Base-by-base conservation (phyloP, 495 filamentous ascomycete species). In the Tuber borchii region DNA sequence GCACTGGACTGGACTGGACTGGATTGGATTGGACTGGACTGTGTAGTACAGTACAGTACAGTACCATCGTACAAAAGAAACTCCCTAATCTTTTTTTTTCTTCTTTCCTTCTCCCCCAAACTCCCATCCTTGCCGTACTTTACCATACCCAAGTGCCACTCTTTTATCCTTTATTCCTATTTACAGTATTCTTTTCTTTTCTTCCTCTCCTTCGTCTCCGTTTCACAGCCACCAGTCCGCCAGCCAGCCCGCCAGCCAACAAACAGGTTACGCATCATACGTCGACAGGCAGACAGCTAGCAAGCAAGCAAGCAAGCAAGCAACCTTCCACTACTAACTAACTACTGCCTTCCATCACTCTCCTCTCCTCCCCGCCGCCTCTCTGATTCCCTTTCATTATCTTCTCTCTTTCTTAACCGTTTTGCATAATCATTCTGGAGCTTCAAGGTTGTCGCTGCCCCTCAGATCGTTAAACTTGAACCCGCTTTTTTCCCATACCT, bases 21-120 rank as follows among this genome's bases (percentile, higher is more conserved):
- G 14, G 1, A 19, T 4, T 12, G 17, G 39, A 17, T 19, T 46
- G 45, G 16, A 40, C 39, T 40, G 39, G 39, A 40, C 39, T 40
- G 14, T 19, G 5, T 6, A 1, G 17, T 46, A 46, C 45, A 0
- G 26, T 17, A 34, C 45, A 0, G 26, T 17, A 34, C 56, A 34
- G 56, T 65, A 61, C 3, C 6, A 40, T 40, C 39, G 39, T 40
- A 40, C 56, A 65, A 31, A 65, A n/a, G n/a, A 17, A 65, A 17
- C 56, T 65, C 56, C 26, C 26, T 26, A 65, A 26, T 77, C 48
- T 65, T 69, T 75, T 26, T 26, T 51, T 26, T 42, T 40, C 22
- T 69, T 71, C n/a, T 34, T 37, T 71, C 46, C 34, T 20, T 22
- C 68, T 68, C 48, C 31, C 45, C 72, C 65, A n/a, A 48, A 65